Base-by-base conservation (phyloP, 1,139 yeast genomes). In the Pichia sp. region DNA sequence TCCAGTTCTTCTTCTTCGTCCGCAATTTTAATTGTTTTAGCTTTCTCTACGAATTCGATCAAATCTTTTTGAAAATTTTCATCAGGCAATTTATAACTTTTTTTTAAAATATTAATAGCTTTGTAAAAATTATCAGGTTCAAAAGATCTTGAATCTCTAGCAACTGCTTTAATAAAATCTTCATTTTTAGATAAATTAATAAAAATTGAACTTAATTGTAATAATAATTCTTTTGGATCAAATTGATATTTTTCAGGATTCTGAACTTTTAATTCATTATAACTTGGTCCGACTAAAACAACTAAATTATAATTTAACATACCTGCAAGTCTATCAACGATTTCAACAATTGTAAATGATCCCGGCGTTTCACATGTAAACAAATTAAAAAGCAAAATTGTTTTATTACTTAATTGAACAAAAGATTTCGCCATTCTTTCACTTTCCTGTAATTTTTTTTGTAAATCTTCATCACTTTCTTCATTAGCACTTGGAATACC, bases 251-350 rank as follows among this genome's bases (percentile, higher is more conserved):
- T 80, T 51, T 83, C 87, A 0, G 97, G 97, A 51, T 84, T 76
- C 49, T 75, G 74, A 27, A 92, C 98, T 62, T 87, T 87, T 55
- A 92, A 74, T 48, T 85, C 89, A 11, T 92, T 78, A 66, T 96
- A 90, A 60, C 85, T 85, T 16, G 97, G 97, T 0, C 99, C 99
- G 24, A 90, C 97, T 66, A 92, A 71, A 9, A 92, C 87, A 37
- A 81, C 86, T 51, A 92, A 69, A 62, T 92, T 92, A 65, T 90
- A 92, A 66, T 92, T 86, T 61, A 92, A 70, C 99, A 92, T 92
- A 40, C 96, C 89, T 0, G 98, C 96, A 51, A 92, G 70, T 63
- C 98, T 75, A 57, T 87, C 96, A 37, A 92, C 96, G 57, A 92
- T 81, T 66, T 94, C 98, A 1, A 87, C 80, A 41, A 87, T 82